These are phyloP conservation scores for Colletotrichum scovillei DNA, from an alignment of 2,329 filamentous ascomycete genomes.

Conservation along the genomic window DNA sequence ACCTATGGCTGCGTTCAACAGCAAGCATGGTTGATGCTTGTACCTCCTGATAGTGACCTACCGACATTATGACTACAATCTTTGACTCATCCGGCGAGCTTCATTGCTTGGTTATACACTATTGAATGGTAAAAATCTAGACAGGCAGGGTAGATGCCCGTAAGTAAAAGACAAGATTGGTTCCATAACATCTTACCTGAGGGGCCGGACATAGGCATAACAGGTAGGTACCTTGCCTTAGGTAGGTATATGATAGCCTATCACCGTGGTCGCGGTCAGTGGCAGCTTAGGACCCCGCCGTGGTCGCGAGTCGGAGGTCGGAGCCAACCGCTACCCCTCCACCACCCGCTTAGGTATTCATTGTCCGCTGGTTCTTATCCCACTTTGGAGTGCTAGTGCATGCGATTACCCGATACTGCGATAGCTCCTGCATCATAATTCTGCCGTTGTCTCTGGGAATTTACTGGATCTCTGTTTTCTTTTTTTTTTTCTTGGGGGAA, in stretches of 20 bases:
- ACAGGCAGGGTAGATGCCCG: no score
- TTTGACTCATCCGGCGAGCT: background rate
- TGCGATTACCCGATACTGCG: conserved; percentile 15
- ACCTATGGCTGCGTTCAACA: background rate
- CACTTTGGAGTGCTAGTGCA: background rate
- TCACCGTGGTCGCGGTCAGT: no score
- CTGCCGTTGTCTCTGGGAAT: background rate
- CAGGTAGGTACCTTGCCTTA: no score
- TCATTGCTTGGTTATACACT: background rate
- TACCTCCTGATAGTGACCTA: background rate
- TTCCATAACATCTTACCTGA: no score
- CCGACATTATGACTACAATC: background rate
- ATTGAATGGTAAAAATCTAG: no score
- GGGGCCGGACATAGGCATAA: background rate
- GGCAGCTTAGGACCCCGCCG: conserved; percentile 9
- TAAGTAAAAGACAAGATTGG: no score
- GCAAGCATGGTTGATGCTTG: background rate
- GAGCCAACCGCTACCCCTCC: conserved; percentile 25
- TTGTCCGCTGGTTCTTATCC: background rate
- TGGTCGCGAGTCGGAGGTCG: conserved; percentile 4
- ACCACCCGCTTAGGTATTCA: background rate
- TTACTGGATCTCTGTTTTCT: background rate
- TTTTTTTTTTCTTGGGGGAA: conserved; percentile 17
- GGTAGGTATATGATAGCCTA: no score
- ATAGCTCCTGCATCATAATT: conserved; percentile 3